Base-by-base conservation (phyloP, 345 rosid genomes). In the Eucalyptus tenuipes region DNA sequence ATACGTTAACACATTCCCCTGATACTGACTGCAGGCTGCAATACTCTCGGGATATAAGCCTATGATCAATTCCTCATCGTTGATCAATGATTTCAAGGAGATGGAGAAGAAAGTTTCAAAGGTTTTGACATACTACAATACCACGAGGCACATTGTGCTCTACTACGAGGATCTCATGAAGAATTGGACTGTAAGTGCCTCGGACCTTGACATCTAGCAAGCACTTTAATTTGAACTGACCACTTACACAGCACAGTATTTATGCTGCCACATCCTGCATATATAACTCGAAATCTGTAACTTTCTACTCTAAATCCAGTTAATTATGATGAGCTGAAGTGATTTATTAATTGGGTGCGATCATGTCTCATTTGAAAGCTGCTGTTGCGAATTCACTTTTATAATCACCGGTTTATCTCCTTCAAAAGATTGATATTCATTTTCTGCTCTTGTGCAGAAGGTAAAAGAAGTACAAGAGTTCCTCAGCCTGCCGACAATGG, bases 111-210 rank as follows among this genome's bases (percentile, higher is more conserved):
- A 90, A 86, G 95, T 94, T 90, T 87, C 94, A 79, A 91, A 89
- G 90, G 96, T 97, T 33, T 91, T 96, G 88, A 90, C 90, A 37
- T 93, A 93, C 93, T 98, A 95, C 93, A 95, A 94, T 68, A 94
- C 89, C 89, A 96, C 98, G 2, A 94, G 96, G 42, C 99, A 98
- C 88, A 94, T 96, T 5, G 92, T 95, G 90, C 82, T 97, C 82
- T 96, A 92, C 91, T 97, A 97, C 3, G 99, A 97, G 93, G 99
- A 97, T 92, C 95, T 97, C 24, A 53, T 95, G 14, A 94, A 90
- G 88, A 92, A 95, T 89, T 91, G 14, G 12, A 91, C 93, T 82
- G 98, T 96, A 91, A 93, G 92, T 87, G 33, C 68, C 31, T 85
- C 0, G 49, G 6, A 15, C 68, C 31, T 27, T 61, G 68, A 61